Evolutionary conservation across 306 rosid species (phyloP).

Genomic region (Canavalia ensiformis): DNA sequence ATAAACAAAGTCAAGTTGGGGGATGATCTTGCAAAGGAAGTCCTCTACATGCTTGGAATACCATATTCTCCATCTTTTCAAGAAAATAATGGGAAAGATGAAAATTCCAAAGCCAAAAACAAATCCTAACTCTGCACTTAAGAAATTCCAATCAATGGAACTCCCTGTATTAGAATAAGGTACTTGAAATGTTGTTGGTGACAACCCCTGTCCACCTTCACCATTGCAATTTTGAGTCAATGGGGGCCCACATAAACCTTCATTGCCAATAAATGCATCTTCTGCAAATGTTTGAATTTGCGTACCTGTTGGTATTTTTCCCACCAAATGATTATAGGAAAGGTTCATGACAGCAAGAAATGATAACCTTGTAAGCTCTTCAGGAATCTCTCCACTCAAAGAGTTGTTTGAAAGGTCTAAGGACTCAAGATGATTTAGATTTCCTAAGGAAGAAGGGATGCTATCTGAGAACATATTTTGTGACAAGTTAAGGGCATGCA

Average conservation of each 20-base stretch:
- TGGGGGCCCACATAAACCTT: conserved; percentile 20
- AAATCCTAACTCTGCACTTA: conserved; percentile 5
- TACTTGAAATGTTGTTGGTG: not conserved
- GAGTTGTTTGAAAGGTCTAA: conserved; percentile 26
- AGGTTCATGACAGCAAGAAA: conserved; percentile 31
- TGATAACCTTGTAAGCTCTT: conserved; percentile 13
- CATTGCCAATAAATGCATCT: conserved; percentile 13
- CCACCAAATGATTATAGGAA: conserved; percentile 14
- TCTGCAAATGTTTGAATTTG: conserved; percentile 35
- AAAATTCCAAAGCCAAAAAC: conserved; percentile 24
- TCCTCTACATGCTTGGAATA: conserved; percentile 12
- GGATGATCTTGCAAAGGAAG: not conserved
- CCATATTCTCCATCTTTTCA: conserved; percentile 10
- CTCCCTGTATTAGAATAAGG: not conserved
- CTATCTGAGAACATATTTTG: not conserved
- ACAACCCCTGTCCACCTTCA: not conserved
- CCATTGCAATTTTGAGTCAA: not conserved
- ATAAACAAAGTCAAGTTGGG: conserved; percentile 15
- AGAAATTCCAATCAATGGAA: conserved; percentile 9
- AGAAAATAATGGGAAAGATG: not conserved
- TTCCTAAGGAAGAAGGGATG: conserved; percentile 19
- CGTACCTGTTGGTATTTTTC: conserved; percentile 13
- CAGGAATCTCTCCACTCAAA: conserved; percentile 39
- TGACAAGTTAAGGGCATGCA: conserved; percentile 24
- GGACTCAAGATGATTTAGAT: conserved; percentile 22